Evolutionary conservation across 2,329 filamentous ascomycete genomes (phyloP).

Genomic region (Xylariomycetidae sp.): DNA sequence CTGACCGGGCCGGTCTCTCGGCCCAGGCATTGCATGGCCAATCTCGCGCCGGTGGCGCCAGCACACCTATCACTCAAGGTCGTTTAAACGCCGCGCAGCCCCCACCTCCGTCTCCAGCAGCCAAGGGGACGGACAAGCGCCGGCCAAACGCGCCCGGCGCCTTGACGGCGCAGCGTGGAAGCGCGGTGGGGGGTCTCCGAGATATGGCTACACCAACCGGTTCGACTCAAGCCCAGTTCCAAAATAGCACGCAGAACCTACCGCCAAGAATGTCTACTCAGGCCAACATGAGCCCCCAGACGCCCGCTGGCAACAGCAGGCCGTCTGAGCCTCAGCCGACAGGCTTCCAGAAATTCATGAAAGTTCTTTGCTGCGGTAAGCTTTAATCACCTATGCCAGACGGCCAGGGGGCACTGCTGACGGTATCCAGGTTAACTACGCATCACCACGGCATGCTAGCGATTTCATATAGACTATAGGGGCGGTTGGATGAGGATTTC

Average conservation of each 20-base stretch:
- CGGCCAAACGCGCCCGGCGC: slow-evolving; percentile 74
- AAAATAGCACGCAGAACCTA: slow-evolving; percentile 88
- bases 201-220: slow-evolving; percentile 80
- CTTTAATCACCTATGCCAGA: slow-evolving; percentile 6
- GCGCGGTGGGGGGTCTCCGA: slow-evolving; percentile 64
- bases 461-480: slow-evolving; percentile 26
- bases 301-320: slow-evolving; percentile 47
- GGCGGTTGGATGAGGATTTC: slow-evolving; percentile 21
- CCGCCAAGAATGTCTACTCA: slow-evolving; percentile 58
- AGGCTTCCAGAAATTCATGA: slow-evolving; percentile 88
- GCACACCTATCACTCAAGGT: slow-evolving; percentile 67
- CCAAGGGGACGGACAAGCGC: slow-evolving; percentile 72
- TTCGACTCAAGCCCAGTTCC: slow-evolving; percentile 93
- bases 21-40: slow-evolving; percentile 77
- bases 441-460: slow-evolving; percentile 18
- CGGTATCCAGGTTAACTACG: slow-evolving; percentile 19
- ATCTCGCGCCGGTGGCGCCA: slow-evolving; percentile 59
- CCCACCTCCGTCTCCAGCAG: slow-evolving; percentile 79
- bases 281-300: slow-evolving; percentile 52
- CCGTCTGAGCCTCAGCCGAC: slow-evolving; percentile 66
- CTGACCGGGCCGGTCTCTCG: slow-evolving; percentile 72
- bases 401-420: slow-evolving; percentile 2
- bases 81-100: slow-evolving; percentile 94
- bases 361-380: slow-evolving; percentile 84
- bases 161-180: slow-evolving; percentile 69